Percentiles rank a stretch among this genome's conserved stretches.
Conservation (phyloP, 1,284 basidiomycete genomes). For the Pascua guehoae region DNA sequence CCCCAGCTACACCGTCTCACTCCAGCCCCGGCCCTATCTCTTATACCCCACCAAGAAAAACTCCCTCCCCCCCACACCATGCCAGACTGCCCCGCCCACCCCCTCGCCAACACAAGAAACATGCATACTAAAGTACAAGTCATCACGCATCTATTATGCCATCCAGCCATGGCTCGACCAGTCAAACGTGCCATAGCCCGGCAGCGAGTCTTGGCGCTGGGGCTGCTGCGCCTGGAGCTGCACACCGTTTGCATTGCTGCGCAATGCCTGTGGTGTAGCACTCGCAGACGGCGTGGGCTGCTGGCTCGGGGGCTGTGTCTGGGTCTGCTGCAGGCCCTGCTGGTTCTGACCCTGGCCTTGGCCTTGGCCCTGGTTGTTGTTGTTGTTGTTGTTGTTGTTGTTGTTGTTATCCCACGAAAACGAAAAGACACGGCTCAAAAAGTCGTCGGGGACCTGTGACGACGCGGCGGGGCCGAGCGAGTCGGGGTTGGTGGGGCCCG, state of each 20-base stretch:
- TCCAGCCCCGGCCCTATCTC: too few relatives aligned
- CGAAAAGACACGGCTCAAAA: slow-evolving; percentile 43
- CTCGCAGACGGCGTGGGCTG: slow-evolving; percentile 1
- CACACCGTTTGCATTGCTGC: too few relatives aligned
- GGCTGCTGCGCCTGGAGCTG: not conserved
- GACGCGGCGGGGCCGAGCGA: slow-evolving; percentile 14
- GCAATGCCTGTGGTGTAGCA: not conserved
- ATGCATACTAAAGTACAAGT: not conserved
- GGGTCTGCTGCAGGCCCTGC: slow-evolving; percentile 1
- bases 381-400: slow-evolving; percentile 3
- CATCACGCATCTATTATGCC: slow-evolving; percentile 18
- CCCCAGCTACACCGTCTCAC: too few relatives aligned
- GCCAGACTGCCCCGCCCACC: too few relatives aligned
- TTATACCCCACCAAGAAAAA: too few relatives aligned
- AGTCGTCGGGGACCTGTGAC: slow-evolving; percentile 40
- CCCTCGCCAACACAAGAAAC: too few relatives aligned
- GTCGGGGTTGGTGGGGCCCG: not conserved
- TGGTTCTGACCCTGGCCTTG: slow-evolving; percentile 1
- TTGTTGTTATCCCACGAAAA: slow-evolving; percentile 41
- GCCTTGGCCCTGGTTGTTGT: slow-evolving; percentile 3
- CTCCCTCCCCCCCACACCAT: too few relatives aligned
- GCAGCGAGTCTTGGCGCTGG: slow-evolving; percentile 19
- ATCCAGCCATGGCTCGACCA: slow-evolving; percentile 31
- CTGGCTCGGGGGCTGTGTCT: slow-evolving; percentile 1
- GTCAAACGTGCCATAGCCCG: slow-evolving; percentile 22